Conservation (phyloP, 352 stramenopile species). For the Globisporangium cylindrosporum region DNA sequence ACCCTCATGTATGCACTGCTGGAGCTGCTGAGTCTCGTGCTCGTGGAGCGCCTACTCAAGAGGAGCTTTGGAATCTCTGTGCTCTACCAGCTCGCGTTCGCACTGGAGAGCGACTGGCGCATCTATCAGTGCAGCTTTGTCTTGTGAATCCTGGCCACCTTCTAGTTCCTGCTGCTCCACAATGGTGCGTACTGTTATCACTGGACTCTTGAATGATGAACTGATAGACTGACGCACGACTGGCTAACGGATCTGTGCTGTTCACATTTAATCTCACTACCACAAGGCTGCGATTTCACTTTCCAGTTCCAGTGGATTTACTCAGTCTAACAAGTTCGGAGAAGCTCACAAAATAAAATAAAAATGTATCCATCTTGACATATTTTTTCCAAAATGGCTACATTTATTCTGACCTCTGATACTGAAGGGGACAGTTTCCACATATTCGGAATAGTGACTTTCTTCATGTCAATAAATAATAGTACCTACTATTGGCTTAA, state of each 20-base stretch:
- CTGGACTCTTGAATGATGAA: no score
- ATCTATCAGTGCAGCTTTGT: not conserved
- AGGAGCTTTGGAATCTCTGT: not conserved
- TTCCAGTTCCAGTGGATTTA: not conserved
- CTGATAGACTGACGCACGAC: no score
- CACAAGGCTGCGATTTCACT: no score
- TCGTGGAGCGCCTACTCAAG: not conserved
- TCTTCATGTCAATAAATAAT: not conserved
- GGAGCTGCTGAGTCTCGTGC: no score
- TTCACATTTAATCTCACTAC: no score
- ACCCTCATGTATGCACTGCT: no score
- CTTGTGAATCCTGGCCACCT: not conserved
- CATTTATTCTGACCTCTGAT: not conserved
- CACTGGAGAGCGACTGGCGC: not conserved
- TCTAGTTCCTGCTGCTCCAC: not conserved
- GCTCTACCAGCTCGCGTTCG: not conserved
- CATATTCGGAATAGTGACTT: not conserved
- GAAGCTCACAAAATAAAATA: not conserved
- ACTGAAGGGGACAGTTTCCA: not conserved
- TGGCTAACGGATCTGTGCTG: no score
- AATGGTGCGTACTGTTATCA: no score
- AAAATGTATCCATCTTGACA: not conserved
- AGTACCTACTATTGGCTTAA: not conserved
- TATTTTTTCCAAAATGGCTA: not conserved
- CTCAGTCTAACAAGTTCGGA: not conserved